These are phyloP conservation scores for Aphanoascus verrucosus DNA, from an alignment of 2,329 filamentous ascomycete species.

Conservation along the genomic window DNA sequence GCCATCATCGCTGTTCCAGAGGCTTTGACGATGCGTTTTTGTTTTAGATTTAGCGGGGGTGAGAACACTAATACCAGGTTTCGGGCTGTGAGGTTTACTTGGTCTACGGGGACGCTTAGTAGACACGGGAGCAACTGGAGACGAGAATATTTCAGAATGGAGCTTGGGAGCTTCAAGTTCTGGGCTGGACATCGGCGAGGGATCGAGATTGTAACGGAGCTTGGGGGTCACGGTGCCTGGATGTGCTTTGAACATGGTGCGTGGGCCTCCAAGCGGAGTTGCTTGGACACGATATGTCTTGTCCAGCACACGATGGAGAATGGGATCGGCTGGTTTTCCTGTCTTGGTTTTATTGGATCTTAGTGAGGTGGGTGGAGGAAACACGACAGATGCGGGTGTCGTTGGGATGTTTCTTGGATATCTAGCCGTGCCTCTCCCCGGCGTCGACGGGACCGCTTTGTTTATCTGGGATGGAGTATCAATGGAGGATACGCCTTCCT, in stretches of 20 bases:
- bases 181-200: constrained; percentile 60
- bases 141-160: constrained; percentile 75
- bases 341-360: constrained; percentile 18
- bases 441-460: constrained; percentile 29
- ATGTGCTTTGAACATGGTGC: constrained; percentile 13
- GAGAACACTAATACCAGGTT: constrained; percentile 75
- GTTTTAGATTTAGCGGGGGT: constrained; percentile 49
- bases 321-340: constrained; percentile 48
- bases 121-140: constrained; percentile 42
- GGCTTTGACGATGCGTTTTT: constrained; percentile 21
- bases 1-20: constrained; percentile 67
- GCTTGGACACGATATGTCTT: constrained; percentile 92
- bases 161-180: constrained; percentile 72
- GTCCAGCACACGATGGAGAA: constrained; percentile 85
- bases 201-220: constrained; percentile 28
- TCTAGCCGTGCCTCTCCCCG: constrained; percentile 22
- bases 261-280: constrained; percentile 55
- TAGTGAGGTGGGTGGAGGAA: constrained; percentile 46
- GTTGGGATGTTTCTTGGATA: constrained; percentile 41
- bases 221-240: constrained; percentile 18
- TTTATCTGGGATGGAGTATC: constrained; percentile 24
- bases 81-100: constrained; percentile 46
- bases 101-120: constrained; percentile 31
- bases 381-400: constrained; percentile 45
- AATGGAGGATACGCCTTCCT: constrained; percentile 32